A percentile compares a stretch with the other conserved stretches of the same genome.
Evolutionary conservation across 164 flowering plant species (phyloP).

Genomic region (Vitis riparia): DNA sequence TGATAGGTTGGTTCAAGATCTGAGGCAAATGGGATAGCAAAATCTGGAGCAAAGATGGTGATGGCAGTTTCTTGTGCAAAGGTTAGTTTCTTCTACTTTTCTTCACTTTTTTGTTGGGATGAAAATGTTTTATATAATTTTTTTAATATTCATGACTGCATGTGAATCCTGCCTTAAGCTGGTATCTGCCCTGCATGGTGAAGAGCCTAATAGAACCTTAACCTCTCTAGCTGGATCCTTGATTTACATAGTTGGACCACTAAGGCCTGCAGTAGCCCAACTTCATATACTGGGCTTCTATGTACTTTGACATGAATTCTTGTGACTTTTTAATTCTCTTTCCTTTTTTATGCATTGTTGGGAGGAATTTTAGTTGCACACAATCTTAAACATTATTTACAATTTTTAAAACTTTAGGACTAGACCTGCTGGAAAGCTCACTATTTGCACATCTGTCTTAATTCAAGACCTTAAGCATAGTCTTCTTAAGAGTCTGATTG

Average conservation of each 20-base stretch:
- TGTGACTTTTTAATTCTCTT: background rate
- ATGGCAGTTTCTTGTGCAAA: slow-evolving; percentile 99
- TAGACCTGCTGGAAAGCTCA: too few species aligned
- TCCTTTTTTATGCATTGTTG: too few species aligned
- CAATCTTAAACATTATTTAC: too few species aligned
- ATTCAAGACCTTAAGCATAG: background rate
- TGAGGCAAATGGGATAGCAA: slow-evolving; percentile 96
- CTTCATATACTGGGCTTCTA: too few species aligned
- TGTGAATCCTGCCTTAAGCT: background rate
- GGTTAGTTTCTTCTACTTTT: slow-evolving; percentile 35
- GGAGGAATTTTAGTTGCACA: too few species aligned
- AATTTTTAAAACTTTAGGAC: too few species aligned
- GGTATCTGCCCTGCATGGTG: background rate
- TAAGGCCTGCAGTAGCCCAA: background rate
- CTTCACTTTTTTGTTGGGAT: background rate
- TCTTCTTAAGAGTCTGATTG: background rate
- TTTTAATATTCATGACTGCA: background rate
- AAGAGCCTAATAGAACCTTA: background rate
- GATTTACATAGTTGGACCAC: background rate
- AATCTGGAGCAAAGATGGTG: slow-evolving; percentile 99
- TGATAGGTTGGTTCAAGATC: slow-evolving; percentile 94
- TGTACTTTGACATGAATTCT: background rate
- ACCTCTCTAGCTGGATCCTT: background rate
- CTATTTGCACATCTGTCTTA: too few species aligned
- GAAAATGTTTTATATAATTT: background rate